Conservation (phyloP, 352 stramenopile genomes). For the Nothophytophthora sp. region DNA sequence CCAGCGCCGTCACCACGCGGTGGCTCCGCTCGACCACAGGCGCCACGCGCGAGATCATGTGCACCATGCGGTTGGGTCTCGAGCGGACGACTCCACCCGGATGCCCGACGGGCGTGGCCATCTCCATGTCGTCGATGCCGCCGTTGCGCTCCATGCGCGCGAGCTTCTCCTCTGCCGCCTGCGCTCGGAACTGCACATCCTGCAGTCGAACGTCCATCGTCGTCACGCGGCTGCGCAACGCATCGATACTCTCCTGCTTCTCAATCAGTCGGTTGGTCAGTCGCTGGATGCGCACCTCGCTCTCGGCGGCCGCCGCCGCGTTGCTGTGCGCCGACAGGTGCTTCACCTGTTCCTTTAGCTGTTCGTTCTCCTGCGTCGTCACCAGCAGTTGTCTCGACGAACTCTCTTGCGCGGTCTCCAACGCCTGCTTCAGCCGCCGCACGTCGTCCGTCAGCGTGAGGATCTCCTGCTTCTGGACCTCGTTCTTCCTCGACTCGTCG, state of each 20-base stretch:
- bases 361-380: constrained; percentile 39
- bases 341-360: constrained; percentile 48
- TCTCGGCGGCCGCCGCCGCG: constrained; percentile 23
- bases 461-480: constrained; percentile 72
- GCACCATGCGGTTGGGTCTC: constrained; percentile 65
- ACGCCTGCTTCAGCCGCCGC: constrained; percentile 43
- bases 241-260: constrained; percentile 83
- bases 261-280: constrained; percentile 82
- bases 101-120: constrained; percentile 51
- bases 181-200: constrained; percentile 44
- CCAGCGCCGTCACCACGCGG: constrained; percentile 59
- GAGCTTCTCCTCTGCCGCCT: constrained; percentile 61
- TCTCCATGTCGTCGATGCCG: constrained; percentile 67
- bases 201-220: constrained; percentile 74
- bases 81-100: constrained; percentile 27
- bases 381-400: constrained; percentile 38
- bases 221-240: constrained; percentile 59
- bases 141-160: constrained; percentile 67
- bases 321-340: constrained; percentile 28
- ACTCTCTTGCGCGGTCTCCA: constrained; percentile 36
- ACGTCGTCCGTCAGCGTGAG: constrained; percentile 55
- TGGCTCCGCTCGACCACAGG: constrained; percentile 73
- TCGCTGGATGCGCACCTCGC: constrained; percentile 69
- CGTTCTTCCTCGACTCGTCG: constrained; percentile 65
- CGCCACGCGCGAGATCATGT: constrained; percentile 62